These are phyloP conservation scores for Phytopythium aichiense DNA, from an alignment of 352 stramenopile species.

Conservation along the genomic window DNA sequence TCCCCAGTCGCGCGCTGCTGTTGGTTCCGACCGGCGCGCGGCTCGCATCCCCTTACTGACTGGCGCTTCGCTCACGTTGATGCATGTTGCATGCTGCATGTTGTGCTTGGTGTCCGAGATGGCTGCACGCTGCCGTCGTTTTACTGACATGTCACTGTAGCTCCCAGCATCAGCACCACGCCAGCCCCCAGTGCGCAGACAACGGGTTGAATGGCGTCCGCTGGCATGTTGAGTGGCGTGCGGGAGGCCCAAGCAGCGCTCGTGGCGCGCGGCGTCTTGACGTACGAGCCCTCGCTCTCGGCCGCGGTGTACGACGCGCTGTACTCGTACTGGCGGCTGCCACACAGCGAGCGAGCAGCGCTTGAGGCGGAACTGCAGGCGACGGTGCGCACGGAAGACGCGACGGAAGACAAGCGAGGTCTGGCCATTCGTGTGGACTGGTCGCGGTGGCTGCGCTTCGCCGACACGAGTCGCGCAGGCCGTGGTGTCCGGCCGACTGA, in stretches of 20 bases:
- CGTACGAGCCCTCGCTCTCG: slow-evolving; percentile 37
- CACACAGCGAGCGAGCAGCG: slow-evolving; percentile 5
- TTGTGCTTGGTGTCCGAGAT: background rate
- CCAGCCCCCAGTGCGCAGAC: background rate
- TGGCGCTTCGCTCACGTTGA: background rate
- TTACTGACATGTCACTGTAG: background rate
- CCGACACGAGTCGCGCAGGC: slow-evolving; percentile 5
- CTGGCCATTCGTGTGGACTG: slow-evolving; percentile 16
- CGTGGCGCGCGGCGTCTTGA: background rate
- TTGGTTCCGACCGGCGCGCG: background rate
- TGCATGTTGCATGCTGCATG: background rate
- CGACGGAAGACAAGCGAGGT: background rate
- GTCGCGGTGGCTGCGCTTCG: slow-evolving; percentile 12
- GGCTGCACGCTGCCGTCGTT: background rate
- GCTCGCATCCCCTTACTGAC: background rate
- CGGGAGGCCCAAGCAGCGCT: slow-evolving; percentile 5
- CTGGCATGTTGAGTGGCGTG: background rate
- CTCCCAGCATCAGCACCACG: background rate
- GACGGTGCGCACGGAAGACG: slow-evolving; percentile 3
- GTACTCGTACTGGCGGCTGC: slow-evolving; percentile 49
- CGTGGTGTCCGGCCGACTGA: slow-evolving; percentile 19
- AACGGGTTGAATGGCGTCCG: background rate
- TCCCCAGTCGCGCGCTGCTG: background rate
- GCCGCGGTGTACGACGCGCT: slow-evolving; percentile 34
- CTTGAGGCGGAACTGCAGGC: slow-evolving; percentile 16